Evolutionary conservation across 2,329 filamentous ascomycete species (phyloP).

Genomic region (Xylaria sp.): DNA sequence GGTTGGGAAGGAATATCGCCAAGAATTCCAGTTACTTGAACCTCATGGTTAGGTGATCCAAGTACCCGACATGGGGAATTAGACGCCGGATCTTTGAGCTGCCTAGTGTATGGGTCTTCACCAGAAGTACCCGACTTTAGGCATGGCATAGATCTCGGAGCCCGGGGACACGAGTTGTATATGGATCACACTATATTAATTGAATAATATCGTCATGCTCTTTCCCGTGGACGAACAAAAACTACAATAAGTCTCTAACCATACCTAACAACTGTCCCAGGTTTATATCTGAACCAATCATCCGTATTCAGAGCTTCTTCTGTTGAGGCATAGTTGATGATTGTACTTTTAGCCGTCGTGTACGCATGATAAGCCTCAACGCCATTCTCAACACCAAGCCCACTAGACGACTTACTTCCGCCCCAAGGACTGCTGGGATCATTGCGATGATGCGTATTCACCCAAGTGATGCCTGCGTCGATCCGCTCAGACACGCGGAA

Average conservation of each 20-base stretch:
- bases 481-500: constrained; percentile 77
- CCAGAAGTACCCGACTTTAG: not conserved
- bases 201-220: constrained; percentile 18
- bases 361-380: constrained; percentile 70
- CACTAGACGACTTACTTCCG: constrained; percentile 68
- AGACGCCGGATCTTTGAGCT: not conserved
- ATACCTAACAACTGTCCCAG: constrained; percentile 69
- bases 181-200: constrained; percentile 30
- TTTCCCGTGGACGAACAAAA: not conserved
- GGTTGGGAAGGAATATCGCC: no score
- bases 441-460: constrained; percentile 74
- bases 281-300: constrained; percentile 74
- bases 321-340: constrained; percentile 72
- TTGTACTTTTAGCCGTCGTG: constrained; percentile 71
- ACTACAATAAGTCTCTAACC: constrained; percentile 53
- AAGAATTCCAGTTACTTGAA: not conserved
- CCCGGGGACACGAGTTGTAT: not conserved
- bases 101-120: not conserved
- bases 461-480: constrained; percentile 70
- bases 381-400: constrained; percentile 79
- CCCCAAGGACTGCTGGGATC: constrained; percentile 79
- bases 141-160: not conserved
- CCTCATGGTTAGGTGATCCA: not conserved
- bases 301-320: constrained; percentile 64
- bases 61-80: not conserved